phyloP scores from a whole-genome alignment of 2,329 filamentous ascomycete genomes.

The Ophiostoma himal-ulmi region DNA sequence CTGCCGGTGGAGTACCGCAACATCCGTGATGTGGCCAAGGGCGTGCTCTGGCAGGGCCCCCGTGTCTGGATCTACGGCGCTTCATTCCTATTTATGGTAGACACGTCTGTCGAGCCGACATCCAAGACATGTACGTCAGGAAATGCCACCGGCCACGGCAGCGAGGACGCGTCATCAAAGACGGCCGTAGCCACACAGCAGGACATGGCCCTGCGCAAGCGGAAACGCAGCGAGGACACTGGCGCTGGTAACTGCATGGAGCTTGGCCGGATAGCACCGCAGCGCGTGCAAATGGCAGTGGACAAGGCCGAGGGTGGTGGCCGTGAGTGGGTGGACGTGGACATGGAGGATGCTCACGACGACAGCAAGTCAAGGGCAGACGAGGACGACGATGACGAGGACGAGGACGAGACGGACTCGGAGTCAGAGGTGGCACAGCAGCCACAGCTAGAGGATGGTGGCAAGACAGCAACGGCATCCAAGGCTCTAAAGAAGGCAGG shows the following conservation, averaged over 20 bases:
- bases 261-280: constrained; percentile 36
- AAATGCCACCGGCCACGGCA: background rate
- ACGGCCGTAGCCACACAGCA: background rate
- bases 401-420: constrained; percentile 31
- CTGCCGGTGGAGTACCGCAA: constrained; percentile 70
- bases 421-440: constrained; percentile 16
- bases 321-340: constrained; percentile 36
- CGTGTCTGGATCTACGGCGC: constrained; percentile 84
- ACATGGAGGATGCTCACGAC: constrained; percentile 35
- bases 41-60: constrained; percentile 72
- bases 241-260: constrained; percentile 52
- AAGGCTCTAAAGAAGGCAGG: background rate
- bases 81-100: constrained; percentile 87
- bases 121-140: background rate
- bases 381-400: constrained; percentile 22
- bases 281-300: constrained; percentile 37
- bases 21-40: constrained; percentile 74
- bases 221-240: constrained; percentile 47
- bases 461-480: background rate
- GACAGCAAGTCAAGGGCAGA: constrained; percentile 34
- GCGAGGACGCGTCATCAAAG: background rate
- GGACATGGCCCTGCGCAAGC: constrained; percentile 39
- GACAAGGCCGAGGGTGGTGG: constrained; percentile 30
- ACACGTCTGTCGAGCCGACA: constrained; percentile 59
- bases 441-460: background rate